phyloP scores from a whole-genome alignment of 805 yeast species.

The Lipomyces yamanashiensis region DNA sequence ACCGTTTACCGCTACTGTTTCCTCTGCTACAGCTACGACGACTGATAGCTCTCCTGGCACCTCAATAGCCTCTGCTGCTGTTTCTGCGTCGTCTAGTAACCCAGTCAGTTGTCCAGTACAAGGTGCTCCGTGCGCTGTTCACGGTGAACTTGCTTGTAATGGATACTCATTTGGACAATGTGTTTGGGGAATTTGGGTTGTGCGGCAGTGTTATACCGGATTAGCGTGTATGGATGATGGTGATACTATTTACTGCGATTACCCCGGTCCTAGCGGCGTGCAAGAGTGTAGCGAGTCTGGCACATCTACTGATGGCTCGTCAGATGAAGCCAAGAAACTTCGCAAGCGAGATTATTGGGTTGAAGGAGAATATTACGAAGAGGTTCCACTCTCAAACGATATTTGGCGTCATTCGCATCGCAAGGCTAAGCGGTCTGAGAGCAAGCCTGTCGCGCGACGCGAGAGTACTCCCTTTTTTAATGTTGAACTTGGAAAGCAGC shows the following conservation, averaged over 20 bases:
- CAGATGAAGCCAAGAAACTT: neutral
- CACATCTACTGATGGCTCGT: conserved; percentile 46
- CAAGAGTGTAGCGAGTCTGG: conserved; percentile 39
- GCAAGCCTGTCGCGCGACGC: conserved; percentile 49
- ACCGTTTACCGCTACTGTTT: conserved; percentile 5
- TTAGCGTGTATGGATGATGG: conserved; percentile 40
- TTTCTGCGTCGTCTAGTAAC: neutral
- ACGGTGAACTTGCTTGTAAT: conserved; percentile 41
- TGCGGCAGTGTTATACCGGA: conserved; percentile 43
- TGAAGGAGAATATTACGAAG: neutral
- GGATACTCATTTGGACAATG: conserved; percentile 42
- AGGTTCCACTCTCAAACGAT: neutral
- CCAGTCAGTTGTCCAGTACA: conserved; percentile 26
- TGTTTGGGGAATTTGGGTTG: conserved; percentile 41
- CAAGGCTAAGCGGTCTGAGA: conserved; percentile 29
- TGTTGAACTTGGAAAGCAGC: conserved; percentile 23
- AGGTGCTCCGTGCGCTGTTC: conserved; percentile 39
- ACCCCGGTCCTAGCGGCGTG: conserved; percentile 41
- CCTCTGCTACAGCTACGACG: neutral
- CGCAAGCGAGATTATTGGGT: neutral
- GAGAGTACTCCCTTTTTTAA: conserved; percentile 39
- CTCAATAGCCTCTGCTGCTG: conserved; percentile 1
- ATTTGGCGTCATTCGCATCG: conserved; percentile 2
- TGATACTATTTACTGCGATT: conserved; percentile 40
- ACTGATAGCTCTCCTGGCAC: neutral